Evolutionary conservation across 306 rosid genomes (phyloP), one percentile per base, ranked within the genome.

Genomic region (Lathyrus aphaca): DNA sequence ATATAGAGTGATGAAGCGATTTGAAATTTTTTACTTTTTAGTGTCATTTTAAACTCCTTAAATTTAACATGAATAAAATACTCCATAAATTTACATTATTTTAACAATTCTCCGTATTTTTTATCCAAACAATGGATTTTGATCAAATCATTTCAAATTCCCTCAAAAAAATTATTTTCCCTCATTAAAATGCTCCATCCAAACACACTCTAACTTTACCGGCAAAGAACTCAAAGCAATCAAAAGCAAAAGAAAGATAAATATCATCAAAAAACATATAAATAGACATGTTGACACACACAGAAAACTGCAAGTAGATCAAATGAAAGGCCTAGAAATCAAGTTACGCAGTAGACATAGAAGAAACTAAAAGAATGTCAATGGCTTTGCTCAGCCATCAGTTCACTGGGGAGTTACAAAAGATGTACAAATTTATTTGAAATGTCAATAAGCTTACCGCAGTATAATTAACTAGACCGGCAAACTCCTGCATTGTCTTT

Each of bases 401-500:
- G 44, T 72, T 74, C 50, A 30, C 39, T 27, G 23, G 74, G 44
- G 60, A 72, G 66, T 61, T 6, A 12, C 51, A 54, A 61, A 45
- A 27, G 10, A 12, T 7, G 63, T 46, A 63, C 43, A 29, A 21
- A 18, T 62, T 70, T 46, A 64, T 62, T 66, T 75, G 19, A 68
- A 65, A 58, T 63, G 74, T 46, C 48, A 66, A 72, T 61, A 15
- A 60, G 76, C 99, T 83, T 86, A 95, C 99, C 54, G 93, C 82
- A 71, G 97, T 95, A 49, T 69, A 71, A 80, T 78, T 88, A 83
- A 88, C 87, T 38, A 91, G 80, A 65, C 49, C 67, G 70, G 86
- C 78, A 79, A 95, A 72, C 76, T 91, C 93, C 76, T 83, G 88
- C 85, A 89, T 72, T 66, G 85, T 85, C 84, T 74, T 86, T 72